Evolutionary conservation across 2,329 filamentous ascomycete genomes (phyloP).

Genomic region (Pseudocercospora fuligena): DNA sequence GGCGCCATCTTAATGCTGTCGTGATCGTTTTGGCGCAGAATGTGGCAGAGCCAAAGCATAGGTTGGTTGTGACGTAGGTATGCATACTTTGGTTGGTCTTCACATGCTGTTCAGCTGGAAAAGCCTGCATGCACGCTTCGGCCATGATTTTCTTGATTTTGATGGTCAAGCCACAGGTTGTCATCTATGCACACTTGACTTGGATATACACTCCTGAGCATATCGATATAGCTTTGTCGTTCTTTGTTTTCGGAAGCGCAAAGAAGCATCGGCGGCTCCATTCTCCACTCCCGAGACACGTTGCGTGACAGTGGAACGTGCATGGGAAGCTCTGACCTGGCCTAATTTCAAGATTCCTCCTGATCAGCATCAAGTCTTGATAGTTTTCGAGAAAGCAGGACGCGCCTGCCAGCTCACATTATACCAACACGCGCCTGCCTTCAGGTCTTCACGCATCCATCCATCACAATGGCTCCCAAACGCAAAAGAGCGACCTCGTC

Average conservation of each 20-base stretch:
- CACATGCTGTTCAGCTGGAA: slow-evolving; percentile 3
- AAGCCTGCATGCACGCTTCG: neutral
- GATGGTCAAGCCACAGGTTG: neutral
- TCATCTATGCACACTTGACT: neutral
- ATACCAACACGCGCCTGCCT: neutral
- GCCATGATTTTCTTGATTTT: neutral
- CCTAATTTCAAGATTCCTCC: neutral
- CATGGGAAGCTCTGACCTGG: neutral
- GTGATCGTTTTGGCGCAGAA: neutral
- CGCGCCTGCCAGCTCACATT: slow-evolving; percentile 2
- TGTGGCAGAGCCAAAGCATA: neutral
- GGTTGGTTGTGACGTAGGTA: neutral
- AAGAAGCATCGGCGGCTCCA: neutral
- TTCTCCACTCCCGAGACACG: neutral
- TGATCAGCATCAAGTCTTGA: neutral
- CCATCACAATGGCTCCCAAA: slow-evolving; percentile 57
- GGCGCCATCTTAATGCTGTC: neutral
- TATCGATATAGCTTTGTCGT: neutral
- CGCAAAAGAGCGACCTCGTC: slow-evolving; percentile 74
- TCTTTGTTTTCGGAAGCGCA: neutral
- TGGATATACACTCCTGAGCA: neutral
- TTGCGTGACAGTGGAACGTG: neutral
- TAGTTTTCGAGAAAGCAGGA: neutral
- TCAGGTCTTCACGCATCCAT: neutral
- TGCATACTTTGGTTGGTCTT: neutral